These are phyloP conservation scores for Begonia fuchsioides DNA, from an alignment of 306 rosid genomes.

Conservation along the genomic window DNA sequence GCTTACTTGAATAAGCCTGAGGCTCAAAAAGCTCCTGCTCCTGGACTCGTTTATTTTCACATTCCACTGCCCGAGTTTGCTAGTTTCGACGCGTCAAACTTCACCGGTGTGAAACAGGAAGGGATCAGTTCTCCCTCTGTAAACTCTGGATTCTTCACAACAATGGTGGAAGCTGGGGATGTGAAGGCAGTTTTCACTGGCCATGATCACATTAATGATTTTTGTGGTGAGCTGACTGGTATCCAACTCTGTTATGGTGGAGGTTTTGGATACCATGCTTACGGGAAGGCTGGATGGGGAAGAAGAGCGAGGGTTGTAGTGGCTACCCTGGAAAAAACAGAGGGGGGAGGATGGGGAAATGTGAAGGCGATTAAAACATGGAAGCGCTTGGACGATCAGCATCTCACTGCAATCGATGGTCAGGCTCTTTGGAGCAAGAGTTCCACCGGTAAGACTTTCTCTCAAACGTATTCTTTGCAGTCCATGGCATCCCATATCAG, in stretches of 20 bases:
- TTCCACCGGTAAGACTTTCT: conserved; percentile 26
- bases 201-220: conserved; percentile 86
- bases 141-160: conserved; percentile 83
- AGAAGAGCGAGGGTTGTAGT: conserved; percentile 83
- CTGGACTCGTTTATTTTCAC: conserved; percentile 78
- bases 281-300: conserved; percentile 88
- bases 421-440: conserved; percentile 64
- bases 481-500: too few relatives aligned
- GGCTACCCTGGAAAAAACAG: conserved; percentile 52
- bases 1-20: conserved; percentile 36
- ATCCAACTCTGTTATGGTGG: conserved; percentile 76
- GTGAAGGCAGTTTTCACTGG: conserved; percentile 84
- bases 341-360: conserved; percentile 47
- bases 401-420: conserved; percentile 44
- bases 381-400: conserved; percentile 73
- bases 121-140: conserved; percentile 74
- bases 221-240: conserved; percentile 58
- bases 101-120: conserved; percentile 59
- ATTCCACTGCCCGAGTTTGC: conserved; percentile 78
- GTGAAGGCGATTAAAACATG: conserved; percentile 74
- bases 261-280: conserved; percentile 93
- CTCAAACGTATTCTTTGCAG: too few relatives aligned
- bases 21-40: conserved; percentile 64
- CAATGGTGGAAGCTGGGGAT: conserved; percentile 76
- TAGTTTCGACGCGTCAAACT: conserved; percentile 50